These are phyloP conservation scores for Chlorella sp. DNA, from an alignment of 139 green algal species.

Conservation along the genomic window DNA sequence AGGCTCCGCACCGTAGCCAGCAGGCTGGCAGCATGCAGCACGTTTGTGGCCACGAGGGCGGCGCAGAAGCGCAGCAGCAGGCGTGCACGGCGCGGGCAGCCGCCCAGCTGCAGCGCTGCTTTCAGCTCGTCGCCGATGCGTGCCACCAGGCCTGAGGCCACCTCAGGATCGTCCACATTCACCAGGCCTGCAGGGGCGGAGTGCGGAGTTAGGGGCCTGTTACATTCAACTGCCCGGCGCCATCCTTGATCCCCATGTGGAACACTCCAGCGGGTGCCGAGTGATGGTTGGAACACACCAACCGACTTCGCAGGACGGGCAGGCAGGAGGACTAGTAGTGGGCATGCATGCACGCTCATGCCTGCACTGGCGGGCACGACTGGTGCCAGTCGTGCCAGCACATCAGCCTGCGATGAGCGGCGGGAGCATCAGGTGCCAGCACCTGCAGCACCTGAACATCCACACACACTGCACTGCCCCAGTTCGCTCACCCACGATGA, in stretches of 20 bases:
- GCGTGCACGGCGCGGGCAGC: conserved; percentile 48
- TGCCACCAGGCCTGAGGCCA: conserved; percentile 49
- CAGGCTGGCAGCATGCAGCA: conserved; percentile 61
- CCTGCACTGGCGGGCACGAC: too few relatives aligned
- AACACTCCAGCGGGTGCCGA: too few relatives aligned
- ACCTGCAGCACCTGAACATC: neutral
- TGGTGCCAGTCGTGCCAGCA: too few relatives aligned
- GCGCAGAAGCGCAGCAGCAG: conserved; percentile 78
- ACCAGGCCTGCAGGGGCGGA: conserved; percentile 50
- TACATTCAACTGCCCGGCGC: too few relatives aligned
- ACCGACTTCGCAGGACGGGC: too few relatives aligned
- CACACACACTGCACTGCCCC: neutral
- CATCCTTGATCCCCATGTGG: too few relatives aligned
- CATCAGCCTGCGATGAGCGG: neutral
- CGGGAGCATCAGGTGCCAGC: neutral
- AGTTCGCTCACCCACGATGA: conserved; percentile 69
- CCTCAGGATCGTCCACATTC: conserved; percentile 55
- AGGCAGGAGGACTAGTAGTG: too few relatives aligned
- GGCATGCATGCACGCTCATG: neutral
- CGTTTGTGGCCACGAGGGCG: conserved; percentile 58
- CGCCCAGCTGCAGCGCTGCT: conserved; percentile 32
- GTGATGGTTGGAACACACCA: too few relatives aligned
- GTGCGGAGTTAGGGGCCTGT: neutral
- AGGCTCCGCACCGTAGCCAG: conserved; percentile 56
- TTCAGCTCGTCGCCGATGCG: conserved; percentile 27